Conservation (phyloP, 2,329 filamentous ascomycete genomes). For the Fonsecaea pedrosoi region DNA sequence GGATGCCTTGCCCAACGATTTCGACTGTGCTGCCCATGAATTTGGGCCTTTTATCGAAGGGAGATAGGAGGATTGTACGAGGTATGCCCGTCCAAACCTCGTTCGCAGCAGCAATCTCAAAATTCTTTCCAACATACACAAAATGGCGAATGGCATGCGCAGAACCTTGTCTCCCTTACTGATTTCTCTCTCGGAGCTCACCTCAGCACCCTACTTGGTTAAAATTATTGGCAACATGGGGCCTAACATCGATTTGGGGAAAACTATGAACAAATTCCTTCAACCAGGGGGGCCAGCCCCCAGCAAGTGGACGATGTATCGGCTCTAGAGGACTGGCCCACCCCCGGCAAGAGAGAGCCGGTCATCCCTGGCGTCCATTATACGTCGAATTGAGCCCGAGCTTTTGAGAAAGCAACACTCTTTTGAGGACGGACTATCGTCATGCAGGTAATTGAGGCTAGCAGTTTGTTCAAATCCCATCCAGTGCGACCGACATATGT, state of each 20-base stretch:
- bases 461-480: not conserved
- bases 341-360: not conserved
- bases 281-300: not conserved
- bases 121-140: not conserved
- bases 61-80: not conserved
- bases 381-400: not conserved
- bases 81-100: not conserved
- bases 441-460: not conserved
- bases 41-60: not conserved
- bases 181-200: not conserved
- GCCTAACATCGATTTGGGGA: not conserved
- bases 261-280: not conserved
- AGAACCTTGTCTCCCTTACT: not conserved
- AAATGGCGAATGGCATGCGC: not conserved
- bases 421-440: not conserved
- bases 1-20: conserved; percentile 13
- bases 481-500: not conserved
- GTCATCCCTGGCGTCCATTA: not conserved
- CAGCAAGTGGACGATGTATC: not conserved
- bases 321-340: not conserved
- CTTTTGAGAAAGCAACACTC: not conserved
- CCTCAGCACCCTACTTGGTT: not conserved
- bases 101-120: not conserved
- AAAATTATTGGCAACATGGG: not conserved
- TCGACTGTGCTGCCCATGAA: not conserved